Evolutionary conservation across 352 stramenopile species (phyloP).

Genomic region (Pythium chondricola): DNA sequence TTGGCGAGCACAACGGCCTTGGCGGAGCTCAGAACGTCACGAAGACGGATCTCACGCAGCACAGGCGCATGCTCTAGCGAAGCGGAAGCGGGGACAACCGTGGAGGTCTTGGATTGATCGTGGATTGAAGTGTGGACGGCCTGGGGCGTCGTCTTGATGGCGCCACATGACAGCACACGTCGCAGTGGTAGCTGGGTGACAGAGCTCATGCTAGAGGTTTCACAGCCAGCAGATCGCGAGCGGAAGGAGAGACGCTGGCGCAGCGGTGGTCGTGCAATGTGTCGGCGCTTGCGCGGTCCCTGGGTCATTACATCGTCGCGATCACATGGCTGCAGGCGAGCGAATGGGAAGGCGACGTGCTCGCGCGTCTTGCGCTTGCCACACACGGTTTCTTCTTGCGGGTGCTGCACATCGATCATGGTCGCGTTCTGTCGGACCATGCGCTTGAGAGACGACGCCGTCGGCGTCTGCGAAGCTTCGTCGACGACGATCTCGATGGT

Average conservation of each 20-base stretch:
- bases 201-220: not conserved
- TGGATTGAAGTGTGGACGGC: not conserved
- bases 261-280: constrained; percentile 4
- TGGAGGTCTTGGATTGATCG: not conserved
- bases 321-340: not conserved
- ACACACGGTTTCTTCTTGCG: constrained; percentile 7
- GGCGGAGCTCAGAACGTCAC: constrained; percentile 24
- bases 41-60: constrained; percentile 24
- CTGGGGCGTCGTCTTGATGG: constrained; percentile 1
- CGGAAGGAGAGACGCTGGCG: not conserved
- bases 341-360: constrained; percentile 15
- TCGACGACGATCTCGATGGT: not conserved
- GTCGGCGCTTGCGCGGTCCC: constrained; percentile 19
- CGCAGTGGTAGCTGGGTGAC: constrained; percentile 11
- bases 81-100: no score
- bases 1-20: constrained; percentile 20
- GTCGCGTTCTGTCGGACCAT: constrained; percentile 10
- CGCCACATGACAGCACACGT: constrained; percentile 19
- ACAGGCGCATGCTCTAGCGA: no score
- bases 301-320: constrained; percentile 10
- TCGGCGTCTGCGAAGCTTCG: not conserved
- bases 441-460: not conserved
- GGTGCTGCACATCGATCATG: constrained; percentile 2
- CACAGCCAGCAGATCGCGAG: constrained; percentile 11
- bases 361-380: constrained; percentile 28